Evolutionary conservation across 768 basidiomycete genomes (phyloP), one percentile per base, ranked within the genome.

Genomic region (Lactarius quietus): DNA sequence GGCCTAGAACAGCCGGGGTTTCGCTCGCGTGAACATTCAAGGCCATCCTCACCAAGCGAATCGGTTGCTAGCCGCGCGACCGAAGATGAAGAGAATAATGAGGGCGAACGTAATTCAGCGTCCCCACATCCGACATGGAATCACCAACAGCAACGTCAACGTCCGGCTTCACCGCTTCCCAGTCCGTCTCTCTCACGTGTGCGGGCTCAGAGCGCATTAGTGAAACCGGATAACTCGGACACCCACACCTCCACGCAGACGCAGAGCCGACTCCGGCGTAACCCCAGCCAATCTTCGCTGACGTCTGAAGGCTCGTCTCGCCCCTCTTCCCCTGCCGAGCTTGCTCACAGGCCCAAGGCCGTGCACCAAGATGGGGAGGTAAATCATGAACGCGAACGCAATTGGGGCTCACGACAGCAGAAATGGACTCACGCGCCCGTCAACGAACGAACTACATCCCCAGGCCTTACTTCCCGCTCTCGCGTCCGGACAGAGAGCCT

Each of bases 391-490:
- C 80, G 86, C 56, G 87, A 89, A 74, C 79, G 85, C 56, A 89
- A 89, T 70, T 89, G 87, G 88, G 86, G 87, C 72, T 82, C 86
- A 9, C 85, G 84, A n/a, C 82, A 79, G 18, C 70, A 63, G 18
- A 70, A 61, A 23, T 70, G 70, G 62, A 57, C 64, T 14, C 70
- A 71, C 31, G 66, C 6, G 41, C 69, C 23, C 69, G 63, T 67
- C 66, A 63, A 43, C 67, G 54, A 70, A 59, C 33, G 59, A 66
- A 39, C 71, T 38, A 18, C 68, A 6, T 67, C 69, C 23, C 63
- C 68, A 28, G 61, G 52, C 28, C 53, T 56, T 6, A 68, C 70
- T 3, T 64, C 73, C 7, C 67, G 59, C 29, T 69, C 70, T 53
- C 70, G 63, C 33, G 45, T 57, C 39, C 66, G 66, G 33, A 67